phyloP scores from a whole-genome alignment of 495 filamentous ascomycete genomes.

The Viridothelium virens region DNA sequence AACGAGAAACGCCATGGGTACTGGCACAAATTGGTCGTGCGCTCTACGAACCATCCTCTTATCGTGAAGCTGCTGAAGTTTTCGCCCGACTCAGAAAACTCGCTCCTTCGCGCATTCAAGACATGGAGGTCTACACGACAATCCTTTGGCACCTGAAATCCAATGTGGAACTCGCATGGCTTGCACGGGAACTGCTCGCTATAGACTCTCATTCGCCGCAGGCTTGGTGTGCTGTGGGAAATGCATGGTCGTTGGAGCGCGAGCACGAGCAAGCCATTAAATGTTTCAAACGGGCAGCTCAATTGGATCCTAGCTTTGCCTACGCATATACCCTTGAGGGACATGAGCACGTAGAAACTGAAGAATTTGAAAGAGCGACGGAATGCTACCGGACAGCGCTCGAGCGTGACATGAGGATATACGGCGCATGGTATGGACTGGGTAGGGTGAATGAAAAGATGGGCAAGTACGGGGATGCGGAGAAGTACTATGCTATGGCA shows the following conservation, averaged over 20 bases:
- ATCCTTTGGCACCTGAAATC: constrained; percentile 93
- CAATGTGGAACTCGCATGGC: constrained; percentile 82
- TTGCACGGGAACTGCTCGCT: constrained; percentile 84
- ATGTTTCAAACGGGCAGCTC: constrained; percentile 91
- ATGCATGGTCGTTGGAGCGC: constrained; percentile 87
- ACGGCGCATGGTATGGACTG: constrained; percentile 95
- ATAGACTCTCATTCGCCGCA: constrained; percentile 79
- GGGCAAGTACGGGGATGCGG: constrained; percentile 83
- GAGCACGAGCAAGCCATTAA: constrained; percentile 92
- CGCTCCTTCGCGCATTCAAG: constrained; percentile 70
- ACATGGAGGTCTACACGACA: constrained; percentile 97
- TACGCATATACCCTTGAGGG: constrained; percentile 94
- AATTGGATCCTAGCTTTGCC: constrained; percentile 81
- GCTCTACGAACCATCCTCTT: constrained; percentile 79
- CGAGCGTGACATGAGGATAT: constrained; percentile 77
- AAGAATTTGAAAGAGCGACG: constrained; percentile 92
- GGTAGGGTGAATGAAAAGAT: constrained; percentile 89
- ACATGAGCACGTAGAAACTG: constrained; percentile 92
- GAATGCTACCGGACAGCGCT: constrained; percentile 76
- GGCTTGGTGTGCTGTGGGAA: constrained; percentile 92
- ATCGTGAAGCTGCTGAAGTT: constrained; percentile 74
- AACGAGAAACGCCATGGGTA: constrained; percentile 94
- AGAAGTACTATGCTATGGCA: constrained; percentile 82
- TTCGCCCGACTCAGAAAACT: constrained; percentile 68
- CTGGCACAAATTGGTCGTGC: constrained; percentile 81